Conservation (phyloP, 2,329 filamentous ascomycete species). For the Rutstroemia sp. region DNA sequence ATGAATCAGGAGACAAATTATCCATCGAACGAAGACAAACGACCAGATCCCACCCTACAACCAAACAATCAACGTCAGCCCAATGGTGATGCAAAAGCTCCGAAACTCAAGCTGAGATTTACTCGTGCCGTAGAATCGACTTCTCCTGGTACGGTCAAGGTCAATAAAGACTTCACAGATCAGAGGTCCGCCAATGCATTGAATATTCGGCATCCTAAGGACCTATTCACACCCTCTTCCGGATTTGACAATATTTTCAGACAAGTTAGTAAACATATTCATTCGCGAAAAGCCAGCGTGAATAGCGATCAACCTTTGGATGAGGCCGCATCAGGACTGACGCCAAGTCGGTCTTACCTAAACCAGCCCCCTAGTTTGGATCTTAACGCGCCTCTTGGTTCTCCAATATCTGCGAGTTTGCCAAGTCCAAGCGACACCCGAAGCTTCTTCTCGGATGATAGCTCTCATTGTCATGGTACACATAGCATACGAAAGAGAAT, state of each 20-base stretch:
- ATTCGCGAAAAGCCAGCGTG: conserved; percentile 20
- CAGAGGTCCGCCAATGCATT: conserved; percentile 18
- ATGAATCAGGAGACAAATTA: conserved; percentile 22
- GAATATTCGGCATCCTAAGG: conserved; percentile 23
- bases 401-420: conserved; percentile 13
- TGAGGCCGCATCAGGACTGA: conserved; percentile 7
- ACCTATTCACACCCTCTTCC: conserved; percentile 26
- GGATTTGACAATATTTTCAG: conserved; percentile 27
- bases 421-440: conserved; percentile 22
- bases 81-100: conserved; percentile 10
- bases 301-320: conserved; percentile 14
- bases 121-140: conserved; percentile 23
- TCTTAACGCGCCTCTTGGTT: conserved; percentile 3
- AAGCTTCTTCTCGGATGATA: conserved; percentile 34
- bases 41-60: conserved; percentile 7
- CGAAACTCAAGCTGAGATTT: conserved; percentile 26
- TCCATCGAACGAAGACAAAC: not conserved
- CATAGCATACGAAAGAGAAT: conserved; percentile 23
- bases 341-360: not conserved
- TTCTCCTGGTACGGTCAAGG: conserved; percentile 24
- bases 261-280: conserved; percentile 23
- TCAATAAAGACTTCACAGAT: conserved; percentile 20
- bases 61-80: conserved; percentile 6
- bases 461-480: conserved; percentile 23
- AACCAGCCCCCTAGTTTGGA: conserved; percentile 10